Conservation (phyloP, 2,329 filamentous ascomycete genomes). For the Iodosphaeria phyllophila region DNA sequence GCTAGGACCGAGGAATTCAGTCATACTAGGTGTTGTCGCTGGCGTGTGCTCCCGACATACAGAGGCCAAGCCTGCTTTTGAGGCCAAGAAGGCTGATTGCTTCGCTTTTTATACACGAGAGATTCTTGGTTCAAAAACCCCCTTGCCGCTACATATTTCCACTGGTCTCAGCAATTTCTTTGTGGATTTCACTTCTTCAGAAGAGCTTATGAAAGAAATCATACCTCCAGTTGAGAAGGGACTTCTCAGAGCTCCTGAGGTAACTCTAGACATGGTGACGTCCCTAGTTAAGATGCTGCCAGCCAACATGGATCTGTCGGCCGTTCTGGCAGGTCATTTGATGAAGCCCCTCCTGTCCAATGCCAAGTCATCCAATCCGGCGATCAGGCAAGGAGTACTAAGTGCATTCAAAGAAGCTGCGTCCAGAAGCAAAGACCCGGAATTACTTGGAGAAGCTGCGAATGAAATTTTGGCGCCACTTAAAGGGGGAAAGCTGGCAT, state of each 20-base stretch:
- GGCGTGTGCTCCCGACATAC: conserved; percentile 65
- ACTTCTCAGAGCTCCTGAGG: conserved; percentile 74
- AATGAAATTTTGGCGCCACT: conserved; percentile 66
- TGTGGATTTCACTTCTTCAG: conserved; percentile 46
- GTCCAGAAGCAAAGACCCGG: conserved; percentile 32
- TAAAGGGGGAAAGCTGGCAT: conserved; percentile 67
- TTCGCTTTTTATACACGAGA: conserved; percentile 75
- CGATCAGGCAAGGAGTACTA: conserved; percentile 58
- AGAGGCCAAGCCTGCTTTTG: conserved; percentile 41
- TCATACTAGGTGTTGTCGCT: conserved; percentile 69
- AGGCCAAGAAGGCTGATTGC: conserved; percentile 49
- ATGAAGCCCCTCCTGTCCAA: conserved; percentile 80
- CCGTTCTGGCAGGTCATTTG: conserved; percentile 50
- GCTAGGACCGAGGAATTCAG: conserved; percentile 49
- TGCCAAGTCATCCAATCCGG: conserved; percentile 71
- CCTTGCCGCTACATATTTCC: conserved; percentile 53
- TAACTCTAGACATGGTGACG: conserved; percentile 64
- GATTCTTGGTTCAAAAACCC: conserved; percentile 58
- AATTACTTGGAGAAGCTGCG: conserved; percentile 44
- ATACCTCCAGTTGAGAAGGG: conserved; percentile 76
- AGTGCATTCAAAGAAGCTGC: conserved; percentile 48
- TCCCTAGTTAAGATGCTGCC: conserved; percentile 56
- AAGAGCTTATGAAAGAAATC: conserved; percentile 59
- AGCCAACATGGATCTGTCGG: conserved; percentile 55
- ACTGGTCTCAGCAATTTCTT: conserved; percentile 71